These are phyloP conservation scores for Blastobotrys americana DNA, from an alignment of 805 yeast genomes.

Conservation along the genomic window DNA sequence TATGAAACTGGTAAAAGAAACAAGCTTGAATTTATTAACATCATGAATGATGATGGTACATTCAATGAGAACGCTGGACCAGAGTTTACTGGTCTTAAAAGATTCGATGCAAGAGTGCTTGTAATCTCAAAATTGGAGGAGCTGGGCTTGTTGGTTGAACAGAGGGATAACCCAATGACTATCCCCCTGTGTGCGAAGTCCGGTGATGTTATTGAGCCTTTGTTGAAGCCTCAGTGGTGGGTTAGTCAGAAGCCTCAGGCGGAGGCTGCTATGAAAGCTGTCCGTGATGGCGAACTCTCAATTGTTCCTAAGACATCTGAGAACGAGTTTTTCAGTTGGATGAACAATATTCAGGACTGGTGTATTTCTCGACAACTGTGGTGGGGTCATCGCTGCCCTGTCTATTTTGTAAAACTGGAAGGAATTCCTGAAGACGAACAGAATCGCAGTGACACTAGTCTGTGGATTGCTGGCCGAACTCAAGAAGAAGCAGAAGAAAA, in stretches of 20 bases:
- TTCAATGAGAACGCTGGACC: constrained; percentile 85
- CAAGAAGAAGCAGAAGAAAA: constrained; percentile 77
- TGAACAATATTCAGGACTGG: constrained; percentile 97
- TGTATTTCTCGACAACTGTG: constrained; percentile 91
- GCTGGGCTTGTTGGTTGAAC: constrained; percentile 70
- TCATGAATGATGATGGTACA: constrained; percentile 84
- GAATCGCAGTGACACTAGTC: constrained; percentile 56
- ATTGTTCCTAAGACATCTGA: constrained; percentile 87
- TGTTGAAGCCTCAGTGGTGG: constrained; percentile 99
- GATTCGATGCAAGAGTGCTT: constrained; percentile 85
- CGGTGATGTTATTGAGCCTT: constrained; percentile 94
- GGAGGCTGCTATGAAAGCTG: constrained; percentile 75
- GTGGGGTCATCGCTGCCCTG: constrained; percentile 99
- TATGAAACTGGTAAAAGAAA: constrained; percentile 94
- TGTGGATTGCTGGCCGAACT: constrained; percentile 88
- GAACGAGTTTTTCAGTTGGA: constrained; percentile 91
- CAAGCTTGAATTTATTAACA: constrained; percentile 78
- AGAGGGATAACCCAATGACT: constrained; percentile 91
- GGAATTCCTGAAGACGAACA: constrained; percentile 52
- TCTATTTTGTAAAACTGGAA: constrained; percentile 76
- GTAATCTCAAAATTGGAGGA: constrained; percentile 77
- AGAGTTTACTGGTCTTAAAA: constrained; percentile 81
- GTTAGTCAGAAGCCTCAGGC: constrained; percentile 89
- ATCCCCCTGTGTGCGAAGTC: constrained; percentile 93
- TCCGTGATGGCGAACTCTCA: constrained; percentile 68